phyloP scores from a whole-genome alignment of 176 grass and related monocot genomes.

The Cenchrus fungigraminus region DNA sequence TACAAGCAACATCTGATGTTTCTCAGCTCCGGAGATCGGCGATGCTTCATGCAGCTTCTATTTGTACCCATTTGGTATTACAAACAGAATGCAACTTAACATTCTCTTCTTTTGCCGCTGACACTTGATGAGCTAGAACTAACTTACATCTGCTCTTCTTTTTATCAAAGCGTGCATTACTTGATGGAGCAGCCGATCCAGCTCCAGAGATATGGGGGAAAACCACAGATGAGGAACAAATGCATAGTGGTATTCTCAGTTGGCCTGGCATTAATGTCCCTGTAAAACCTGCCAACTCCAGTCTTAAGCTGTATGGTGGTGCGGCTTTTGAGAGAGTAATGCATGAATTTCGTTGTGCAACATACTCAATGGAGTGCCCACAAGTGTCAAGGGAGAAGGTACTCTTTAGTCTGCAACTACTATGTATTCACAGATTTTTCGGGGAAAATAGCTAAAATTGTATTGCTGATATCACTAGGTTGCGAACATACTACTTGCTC shows the following conservation, averaged over 20 bases:
- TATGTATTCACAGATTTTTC: not conserved
- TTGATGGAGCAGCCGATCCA: slow-evolving; percentile 96
- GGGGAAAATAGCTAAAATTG: slow-evolving; percentile 29
- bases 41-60: slow-evolving; percentile 89
- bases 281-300: slow-evolving; percentile 78
- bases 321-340: slow-evolving; percentile 97
- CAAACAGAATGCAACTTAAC: not conserved
- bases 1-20: slow-evolving; percentile 91
- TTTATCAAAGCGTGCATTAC: slow-evolving; percentile 60
- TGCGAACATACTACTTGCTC: slow-evolving; percentile 98
- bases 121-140: slow-evolving; percentile 17
- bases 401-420: slow-evolving; percentile 13
- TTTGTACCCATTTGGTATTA: slow-evolving; percentile 89
- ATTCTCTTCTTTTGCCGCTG: slow-evolving; percentile 30
- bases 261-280: slow-evolving; percentile 84
- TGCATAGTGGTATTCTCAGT: slow-evolving; percentile 82
- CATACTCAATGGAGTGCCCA: slow-evolving; percentile 94
- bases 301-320: slow-evolving; percentile 88
- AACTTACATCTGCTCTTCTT: slow-evolving; percentile 12
- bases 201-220: slow-evolving; percentile 96
- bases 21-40: slow-evolving; percentile 79
- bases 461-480: slow-evolving; percentile 52
- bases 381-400: slow-evolving; percentile 98
- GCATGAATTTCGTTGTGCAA: slow-evolving; percentile 91
- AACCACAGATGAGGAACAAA: slow-evolving; percentile 81